A percentile compares a stretch with the other conserved stretches of the same genome.
Evolutionary conservation across 139 green algal species (phyloP).

Genomic region (Yamagishiella unicocca): DNA sequence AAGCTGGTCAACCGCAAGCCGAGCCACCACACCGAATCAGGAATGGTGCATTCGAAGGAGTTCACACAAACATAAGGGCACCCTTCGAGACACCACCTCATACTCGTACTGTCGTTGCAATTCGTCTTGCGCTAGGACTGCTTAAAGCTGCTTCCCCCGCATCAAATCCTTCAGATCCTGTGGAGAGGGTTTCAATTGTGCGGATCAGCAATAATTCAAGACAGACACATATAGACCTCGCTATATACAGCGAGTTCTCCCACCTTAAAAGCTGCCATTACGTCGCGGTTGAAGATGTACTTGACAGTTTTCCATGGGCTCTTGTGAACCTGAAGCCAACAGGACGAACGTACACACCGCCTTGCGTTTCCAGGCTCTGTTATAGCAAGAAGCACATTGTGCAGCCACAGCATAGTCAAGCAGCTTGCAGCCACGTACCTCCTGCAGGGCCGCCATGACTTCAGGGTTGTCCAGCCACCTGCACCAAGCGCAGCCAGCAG

Average conservation of each 20-base stretch:
- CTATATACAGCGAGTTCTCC: background rate
- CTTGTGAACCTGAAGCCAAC: constrained; percentile 30
- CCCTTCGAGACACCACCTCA: too few relatives aligned
- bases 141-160: constrained; percentile 5
- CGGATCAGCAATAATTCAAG: background rate
- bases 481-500: background rate
- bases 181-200: too few relatives aligned
- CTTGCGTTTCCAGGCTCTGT: too few relatives aligned
- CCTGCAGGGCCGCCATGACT: constrained; percentile 50
- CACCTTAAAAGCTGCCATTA: constrained; percentile 57
- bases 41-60: too few relatives aligned
- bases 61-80: too few relatives aligned
- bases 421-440: background rate
- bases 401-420: too few relatives aligned
- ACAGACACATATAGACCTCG: too few relatives aligned
- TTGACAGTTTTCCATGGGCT: constrained; percentile 60
- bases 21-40: too few relatives aligned
- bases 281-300: constrained; percentile 56
- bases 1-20: too few relatives aligned
- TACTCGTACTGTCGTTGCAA: too few relatives aligned
- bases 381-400: too few relatives aligned
- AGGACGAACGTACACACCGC: background rate
- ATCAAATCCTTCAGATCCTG: constrained; percentile 44
- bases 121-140: constrained; percentile 21
- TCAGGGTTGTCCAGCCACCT: constrained; percentile 24